phyloP scores from a whole-genome alignment of 1,284 basidiomycete species.

The Cystobasidium pallidum region DNA sequence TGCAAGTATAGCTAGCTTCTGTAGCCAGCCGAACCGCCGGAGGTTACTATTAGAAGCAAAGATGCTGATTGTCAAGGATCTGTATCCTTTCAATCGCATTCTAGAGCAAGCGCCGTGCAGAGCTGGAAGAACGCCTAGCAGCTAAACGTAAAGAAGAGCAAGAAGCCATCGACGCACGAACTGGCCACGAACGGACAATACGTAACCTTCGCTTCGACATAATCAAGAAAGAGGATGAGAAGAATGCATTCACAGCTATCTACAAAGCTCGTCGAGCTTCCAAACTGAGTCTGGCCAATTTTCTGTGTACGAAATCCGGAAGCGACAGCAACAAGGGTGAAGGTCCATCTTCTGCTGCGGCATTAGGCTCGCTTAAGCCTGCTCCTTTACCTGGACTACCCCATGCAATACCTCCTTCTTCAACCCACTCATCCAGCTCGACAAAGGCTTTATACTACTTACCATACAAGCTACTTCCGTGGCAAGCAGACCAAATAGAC shows the following conservation, averaged over 20 bases:
- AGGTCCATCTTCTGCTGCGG: conserved; percentile 17
- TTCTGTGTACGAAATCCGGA: conserved; percentile 50
- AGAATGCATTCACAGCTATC: conserved; percentile 46
- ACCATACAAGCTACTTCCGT: conserved; percentile 48
- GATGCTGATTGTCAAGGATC: neutral
- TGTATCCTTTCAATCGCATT: neutral
- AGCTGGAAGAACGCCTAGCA: conserved; percentile 48
- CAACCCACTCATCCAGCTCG: conserved; percentile 47
- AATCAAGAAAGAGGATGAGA: conserved; percentile 49
- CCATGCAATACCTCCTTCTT: conserved; percentile 45
- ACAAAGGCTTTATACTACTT: conserved; percentile 51
- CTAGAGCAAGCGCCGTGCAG: conserved; percentile 46
- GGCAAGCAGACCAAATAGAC: conserved; percentile 52
- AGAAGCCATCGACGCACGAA: conserved; percentile 43
- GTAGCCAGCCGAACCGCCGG: too few relatives aligned
- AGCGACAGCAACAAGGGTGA: conserved; percentile 3
- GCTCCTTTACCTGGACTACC: conserved; percentile 38
- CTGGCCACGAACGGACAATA: conserved; percentile 41
- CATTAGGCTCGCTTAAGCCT: conserved; percentile 31
- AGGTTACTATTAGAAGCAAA: too few relatives aligned
- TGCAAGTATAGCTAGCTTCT: too few relatives aligned
- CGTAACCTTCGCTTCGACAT: conserved; percentile 46
- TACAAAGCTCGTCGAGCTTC: conserved; percentile 48
- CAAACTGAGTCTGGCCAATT: conserved; percentile 50
- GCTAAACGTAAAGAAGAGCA: conserved; percentile 48